A percentile compares a stretch with the other conserved stretches of the same genome.
These are phyloP conservation scores for Kodamaea suecica DNA, from an alignment of 1,139 yeast species.

Conservation along the genomic window DNA sequence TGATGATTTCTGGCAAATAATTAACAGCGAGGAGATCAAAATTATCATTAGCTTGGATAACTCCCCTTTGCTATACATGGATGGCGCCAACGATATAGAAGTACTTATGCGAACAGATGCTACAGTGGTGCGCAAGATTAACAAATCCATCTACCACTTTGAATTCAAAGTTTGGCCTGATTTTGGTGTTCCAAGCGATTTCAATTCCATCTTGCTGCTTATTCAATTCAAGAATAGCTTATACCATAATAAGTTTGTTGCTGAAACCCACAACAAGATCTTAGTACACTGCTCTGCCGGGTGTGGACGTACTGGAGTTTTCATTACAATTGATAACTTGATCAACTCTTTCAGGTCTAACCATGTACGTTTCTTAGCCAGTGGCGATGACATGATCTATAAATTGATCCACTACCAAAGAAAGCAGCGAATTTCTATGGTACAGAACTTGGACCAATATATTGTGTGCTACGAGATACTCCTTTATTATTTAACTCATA, in stretches of 20 bases:
- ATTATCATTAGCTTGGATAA: conserved; percentile 70
- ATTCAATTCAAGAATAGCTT: conserved; percentile 48
- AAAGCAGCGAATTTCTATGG: conserved; percentile 45
- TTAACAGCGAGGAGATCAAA: conserved; percentile 55
- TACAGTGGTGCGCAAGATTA: conserved; percentile 22
- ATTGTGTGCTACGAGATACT: conserved; percentile 43
- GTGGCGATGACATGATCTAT: conserved; percentile 23
- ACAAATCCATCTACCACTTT: conserved; percentile 51
- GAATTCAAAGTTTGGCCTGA: conserved; percentile 83
- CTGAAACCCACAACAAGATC: conserved; percentile 16
- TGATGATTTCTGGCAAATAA: conserved; percentile 43
- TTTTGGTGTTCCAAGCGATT: conserved; percentile 62
- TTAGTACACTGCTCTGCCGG: conserved; percentile 27
- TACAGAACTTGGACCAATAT: conserved; percentile 45
- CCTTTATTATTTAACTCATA: conserved; percentile 24
- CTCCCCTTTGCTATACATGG: conserved; percentile 15
- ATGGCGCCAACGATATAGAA: conserved; percentile 7
- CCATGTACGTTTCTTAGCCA: conserved; percentile 7
- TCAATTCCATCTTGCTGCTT: conserved; percentile 51
- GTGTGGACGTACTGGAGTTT: conserved; percentile 20
- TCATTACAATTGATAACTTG: conserved; percentile 18
- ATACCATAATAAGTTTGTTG: conserved; percentile 18
- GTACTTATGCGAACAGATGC: conserved; percentile 8
- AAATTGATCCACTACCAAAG: conserved; percentile 41
- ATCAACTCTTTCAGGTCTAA: conserved; percentile 12